Conservation (phyloP, 225 moss, liverwort and hornwort genomes). For the Physcomitrellopsis africana region DNA sequence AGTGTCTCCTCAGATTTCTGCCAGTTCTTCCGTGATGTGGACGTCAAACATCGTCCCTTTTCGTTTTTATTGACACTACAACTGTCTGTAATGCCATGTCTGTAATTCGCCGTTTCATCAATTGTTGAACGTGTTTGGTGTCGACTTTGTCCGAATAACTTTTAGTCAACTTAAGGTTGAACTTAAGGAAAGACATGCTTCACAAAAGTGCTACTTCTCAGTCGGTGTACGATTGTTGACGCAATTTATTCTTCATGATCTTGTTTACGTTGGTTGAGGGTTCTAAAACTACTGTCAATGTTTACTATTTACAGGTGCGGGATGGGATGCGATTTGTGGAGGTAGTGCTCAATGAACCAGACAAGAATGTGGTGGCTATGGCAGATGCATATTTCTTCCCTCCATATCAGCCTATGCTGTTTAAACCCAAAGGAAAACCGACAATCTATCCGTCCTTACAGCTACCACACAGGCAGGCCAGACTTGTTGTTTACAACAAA, state of each 20-base stretch:
- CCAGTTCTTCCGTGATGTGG: too few relatives aligned
- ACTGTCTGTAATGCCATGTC: too few relatives aligned
- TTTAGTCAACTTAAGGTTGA: too few relatives aligned
- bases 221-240: neutral
- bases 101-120: too few relatives aligned
- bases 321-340: constrained; percentile 92
- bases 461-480: constrained; percentile 76
- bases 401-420: constrained; percentile 73
- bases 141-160: too few relatives aligned
- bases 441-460: constrained; percentile 60
- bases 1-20: neutral
- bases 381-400: constrained; percentile 86
- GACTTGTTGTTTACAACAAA: constrained; percentile 77
- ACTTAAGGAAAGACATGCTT: too few relatives aligned
- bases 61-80: too few relatives aligned
- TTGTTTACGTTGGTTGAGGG: constrained; percentile 6
- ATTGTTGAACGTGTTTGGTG: too few relatives aligned
- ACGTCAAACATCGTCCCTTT: too few relatives aligned
- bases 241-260: too few relatives aligned
- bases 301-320: constrained; percentile 53
- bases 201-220: too few relatives aligned
- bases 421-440: constrained; percentile 59
- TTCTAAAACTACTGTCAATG: constrained; percentile 11
- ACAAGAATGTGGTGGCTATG: constrained; percentile 74
- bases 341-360: constrained; percentile 86